Evolutionary conservation across 2,329 filamentous ascomycete species (phyloP), one percentile per base, ranked within the genome.

Genomic region (Pestalotiopsis fici): DNA sequence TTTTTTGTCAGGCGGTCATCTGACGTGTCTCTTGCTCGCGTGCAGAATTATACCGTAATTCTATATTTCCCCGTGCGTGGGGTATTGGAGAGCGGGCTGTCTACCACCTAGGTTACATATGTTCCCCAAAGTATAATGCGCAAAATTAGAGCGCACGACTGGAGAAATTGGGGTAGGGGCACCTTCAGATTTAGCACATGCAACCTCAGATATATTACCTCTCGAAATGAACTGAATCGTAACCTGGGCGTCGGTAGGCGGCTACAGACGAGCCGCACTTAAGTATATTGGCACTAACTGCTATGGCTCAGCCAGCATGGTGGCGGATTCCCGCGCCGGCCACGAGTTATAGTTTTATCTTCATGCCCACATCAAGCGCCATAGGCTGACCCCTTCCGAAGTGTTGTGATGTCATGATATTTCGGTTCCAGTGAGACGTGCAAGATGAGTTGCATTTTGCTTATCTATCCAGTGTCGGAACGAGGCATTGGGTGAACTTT

Each of bases 191-290:
- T 31, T 31, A 27, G 55, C 55, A 57, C 28, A 21, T 60, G 28
- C 57, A 64, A 56, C 25, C 28, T 56, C 61, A 64, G 25, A 23
- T 64, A 64, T 35, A 64, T 64, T 64, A 43, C 61, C 61, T 35
- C 12, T 31, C 27, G 9, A 47, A 47, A 25, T 31, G 43, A 56
- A 64, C 54, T 31, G 18, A 25, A 43, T 18, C 39, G 47, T 28
- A 27, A 64, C 61, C 43, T 55, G 61, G 61, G 43, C 7, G n/a
- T 62, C 47, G 61, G 43, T 31, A 56, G 27, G 37, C 39, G 39
- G 60, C 37, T 43, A n/a, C 28, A 63, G 37, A 63, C 31, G 37
- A 63, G 31, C 15, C 27, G 35, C 37, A 35, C 13, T 39, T 18
- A 11, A 23, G 23, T 43, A 25, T 63, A 50, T 12, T 50, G 31